Percentiles rank a stretch among this genome's conserved stretches.
Conservation (phyloP, 345 rosid species). For the Cardiospermum halicacabum region DNA sequence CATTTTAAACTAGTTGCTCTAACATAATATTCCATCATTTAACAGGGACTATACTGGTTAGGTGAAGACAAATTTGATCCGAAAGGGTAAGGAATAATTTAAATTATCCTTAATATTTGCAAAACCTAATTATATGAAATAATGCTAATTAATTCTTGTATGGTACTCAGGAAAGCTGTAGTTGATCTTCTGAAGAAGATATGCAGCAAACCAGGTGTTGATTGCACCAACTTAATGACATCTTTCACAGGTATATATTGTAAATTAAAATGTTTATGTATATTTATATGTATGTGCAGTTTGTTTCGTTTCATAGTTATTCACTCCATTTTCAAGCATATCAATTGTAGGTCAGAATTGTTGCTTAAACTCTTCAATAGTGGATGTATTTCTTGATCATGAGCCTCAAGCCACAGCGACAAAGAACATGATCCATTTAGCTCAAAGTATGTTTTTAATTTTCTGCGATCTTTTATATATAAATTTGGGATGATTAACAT, state of each 20-base stretch:
- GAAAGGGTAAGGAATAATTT: constrained; percentile 36
- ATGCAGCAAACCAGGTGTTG: constrained; percentile 34
- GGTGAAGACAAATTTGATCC: constrained; percentile 40
- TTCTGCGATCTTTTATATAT: too few relatives aligned
- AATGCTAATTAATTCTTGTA: too few relatives aligned
- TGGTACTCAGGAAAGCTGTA: constrained; percentile 29
- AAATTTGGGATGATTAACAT: too few relatives aligned
- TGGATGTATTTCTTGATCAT: constrained; percentile 36
- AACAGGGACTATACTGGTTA: constrained; percentile 32
- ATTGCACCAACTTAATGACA: constrained; percentile 41
- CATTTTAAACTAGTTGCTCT: too few relatives aligned
- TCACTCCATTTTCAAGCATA: too few relatives aligned
- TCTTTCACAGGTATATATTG: constrained; percentile 50
- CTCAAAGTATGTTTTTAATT: constrained; percentile 50
- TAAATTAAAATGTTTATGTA: too few relatives aligned
- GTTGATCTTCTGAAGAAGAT: constrained; percentile 27
- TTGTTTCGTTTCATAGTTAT: too few relatives aligned
- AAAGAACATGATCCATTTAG: constrained; percentile 55
- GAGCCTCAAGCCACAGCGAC: constrained; percentile 50
- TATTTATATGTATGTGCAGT: too few relatives aligned
- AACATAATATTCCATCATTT: constrained; percentile 8
- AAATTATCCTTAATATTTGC: background rate
- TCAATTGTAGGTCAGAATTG: constrained; percentile 45
- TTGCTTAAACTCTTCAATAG: constrained; percentile 41
- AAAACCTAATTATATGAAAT: too few relatives aligned